These are phyloP conservation scores for Petunia axillaris DNA, from an alignment of 257 asterid genomes.

Conservation along the genomic window DNA sequence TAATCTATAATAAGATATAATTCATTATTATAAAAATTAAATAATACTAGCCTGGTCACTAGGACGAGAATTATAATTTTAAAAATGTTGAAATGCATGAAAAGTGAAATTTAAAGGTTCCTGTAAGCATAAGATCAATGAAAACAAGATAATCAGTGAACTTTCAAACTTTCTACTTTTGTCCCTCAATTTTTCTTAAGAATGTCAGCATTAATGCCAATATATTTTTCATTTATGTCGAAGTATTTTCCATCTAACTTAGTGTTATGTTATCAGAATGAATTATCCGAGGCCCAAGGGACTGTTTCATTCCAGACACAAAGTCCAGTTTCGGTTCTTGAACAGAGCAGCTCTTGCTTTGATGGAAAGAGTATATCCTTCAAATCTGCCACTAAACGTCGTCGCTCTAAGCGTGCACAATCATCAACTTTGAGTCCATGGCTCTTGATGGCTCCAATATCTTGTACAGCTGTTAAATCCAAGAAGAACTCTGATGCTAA, in stretches of 20 bases:
- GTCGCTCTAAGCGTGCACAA: slow-evolving; percentile 67
- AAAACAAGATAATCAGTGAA: not conserved
- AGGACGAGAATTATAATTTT: too few species aligned
- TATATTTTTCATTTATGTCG: slow-evolving; percentile 20
- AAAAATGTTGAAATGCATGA: too few species aligned
- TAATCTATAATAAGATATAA: too few species aligned
- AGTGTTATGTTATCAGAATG: slow-evolving; percentile 30
- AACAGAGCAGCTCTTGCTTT: slow-evolving; percentile 49
- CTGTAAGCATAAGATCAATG: too few species aligned
- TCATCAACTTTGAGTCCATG: slow-evolving; percentile 57
- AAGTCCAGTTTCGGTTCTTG: slow-evolving; percentile 73
- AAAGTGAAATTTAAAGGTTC: too few species aligned
- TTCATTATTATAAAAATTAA: too few species aligned
- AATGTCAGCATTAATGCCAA: slow-evolving; percentile 10
- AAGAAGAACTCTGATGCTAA: slow-evolving; percentile 36
- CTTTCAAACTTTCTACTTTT: slow-evolving; percentile 1
- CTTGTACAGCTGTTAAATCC: slow-evolving; percentile 30
- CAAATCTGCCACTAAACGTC: slow-evolving; percentile 47
- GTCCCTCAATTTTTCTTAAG: not conserved
- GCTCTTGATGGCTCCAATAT: slow-evolving; percentile 42
- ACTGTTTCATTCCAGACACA: slow-evolving; percentile 48
- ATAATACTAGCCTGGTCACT: too few species aligned
- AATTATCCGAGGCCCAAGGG: slow-evolving; percentile 36
- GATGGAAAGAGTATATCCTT: slow-evolving; percentile 39
- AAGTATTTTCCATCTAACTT: slow-evolving; percentile 24